These are phyloP conservation scores for Diaporthe sp. DNA, from an alignment of 2,329 filamentous ascomycete species.

Conservation along the genomic window DNA sequence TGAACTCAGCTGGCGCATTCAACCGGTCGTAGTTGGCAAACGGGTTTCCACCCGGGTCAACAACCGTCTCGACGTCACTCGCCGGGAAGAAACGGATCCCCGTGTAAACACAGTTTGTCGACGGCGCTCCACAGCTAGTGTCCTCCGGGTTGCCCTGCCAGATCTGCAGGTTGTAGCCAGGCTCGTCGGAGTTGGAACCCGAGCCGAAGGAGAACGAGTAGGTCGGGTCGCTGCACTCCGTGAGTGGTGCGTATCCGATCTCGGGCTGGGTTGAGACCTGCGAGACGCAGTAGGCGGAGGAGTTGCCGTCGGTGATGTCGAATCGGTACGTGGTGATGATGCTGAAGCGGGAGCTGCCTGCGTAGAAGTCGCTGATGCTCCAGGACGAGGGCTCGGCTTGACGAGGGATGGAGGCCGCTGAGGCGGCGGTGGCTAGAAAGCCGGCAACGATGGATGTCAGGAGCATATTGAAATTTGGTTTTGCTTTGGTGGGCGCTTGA, in stretches of 20 bases:
- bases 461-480: not conserved
- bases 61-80: slow-evolving; percentile 18
- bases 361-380: slow-evolving; percentile 22
- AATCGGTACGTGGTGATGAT: slow-evolving; percentile 11
- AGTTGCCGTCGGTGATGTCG: slow-evolving; percentile 18
- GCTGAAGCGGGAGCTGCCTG: slow-evolving; percentile 3
- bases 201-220: slow-evolving; percentile 16
- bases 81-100: slow-evolving; percentile 8
- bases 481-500: not conserved
- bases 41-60: not conserved
- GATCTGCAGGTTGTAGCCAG: slow-evolving; percentile 12
- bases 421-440: not conserved
- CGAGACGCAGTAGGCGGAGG: slow-evolving; percentile 4
- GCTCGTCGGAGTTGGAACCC: not conserved
- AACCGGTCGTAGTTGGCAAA: slow-evolving; percentile 10
- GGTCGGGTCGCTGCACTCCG: not conserved
- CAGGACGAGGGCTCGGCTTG: not conserved
- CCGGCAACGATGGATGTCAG: not conserved
- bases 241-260: not conserved
- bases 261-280: not conserved
- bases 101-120: slow-evolving; percentile 8
- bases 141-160: slow-evolving; percentile 5
- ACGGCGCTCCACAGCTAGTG: not conserved
- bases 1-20: not conserved
- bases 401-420: slow-evolving; percentile 14